Base-by-base conservation (phyloP, 2,329 filamentous ascomycete species). In the Cryphonectria nitschkei region DNA sequence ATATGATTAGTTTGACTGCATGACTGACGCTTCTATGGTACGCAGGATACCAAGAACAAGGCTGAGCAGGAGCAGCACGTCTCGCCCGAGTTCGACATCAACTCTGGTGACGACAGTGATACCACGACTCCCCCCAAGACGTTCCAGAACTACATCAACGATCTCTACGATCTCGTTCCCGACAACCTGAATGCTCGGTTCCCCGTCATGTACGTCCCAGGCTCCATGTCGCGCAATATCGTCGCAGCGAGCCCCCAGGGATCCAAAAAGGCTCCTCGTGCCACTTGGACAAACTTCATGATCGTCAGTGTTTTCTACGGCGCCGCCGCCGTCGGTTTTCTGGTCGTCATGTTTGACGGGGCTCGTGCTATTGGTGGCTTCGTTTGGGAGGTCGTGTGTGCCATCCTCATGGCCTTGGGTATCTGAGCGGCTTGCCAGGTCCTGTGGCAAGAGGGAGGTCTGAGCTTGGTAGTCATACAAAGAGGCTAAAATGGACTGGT, bases 281-380 rank as follows among this genome's bases (percentile, higher is more conserved):
- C 8, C 54, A 43, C 43, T n/a, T 69, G 67, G 67, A 58, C 9
- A 14, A 50, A 60, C 22, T 8, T 32, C 8, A 9, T 37, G n/a
- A 26, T 69, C 26, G 50, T n/a, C 26, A 41, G 4, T 26, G n/a
- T n/a, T 1, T 11, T 64, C 22, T 64, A 29, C 16, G 43, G 61
- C 29, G n/a, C 22, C 29, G 67, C 61, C 37, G 19, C 22, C 8
- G 1, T 69, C 19, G 43, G 67, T 19, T 69, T 69, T 37, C 6
- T 56, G 3, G 39, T 58, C 16, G 64, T 60, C 60, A 65, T 69
- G 50, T 60, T 19, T 13, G 50, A 56, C n/a, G 67, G 67, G 7
- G 11, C 56, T 19, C 11, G 19, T 13, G 50, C 43, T 37, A n/a
- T 65, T 6, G 67, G 43, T 7, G 60, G 26, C 3, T 67, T 56